phyloP scores from a whole-genome alignment of 441 rosid species.

The Erodium moschatum region DNA sequence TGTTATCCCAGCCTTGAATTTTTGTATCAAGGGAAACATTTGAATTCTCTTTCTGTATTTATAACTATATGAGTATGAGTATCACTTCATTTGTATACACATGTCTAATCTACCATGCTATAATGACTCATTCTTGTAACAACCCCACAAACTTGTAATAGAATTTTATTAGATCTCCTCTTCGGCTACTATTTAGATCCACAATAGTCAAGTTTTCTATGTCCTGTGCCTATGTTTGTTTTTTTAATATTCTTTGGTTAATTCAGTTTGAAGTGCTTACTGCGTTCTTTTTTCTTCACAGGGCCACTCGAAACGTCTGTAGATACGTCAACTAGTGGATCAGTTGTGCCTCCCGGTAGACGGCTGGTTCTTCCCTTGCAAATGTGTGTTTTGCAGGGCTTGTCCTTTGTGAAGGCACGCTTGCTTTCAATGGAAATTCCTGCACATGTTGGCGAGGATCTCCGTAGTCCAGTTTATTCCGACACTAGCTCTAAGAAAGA shows the following conservation, averaged over 20 bases:
- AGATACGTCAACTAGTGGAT: slow-evolving; percentile 38
- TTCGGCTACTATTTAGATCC: background rate
- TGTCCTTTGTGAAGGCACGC: slow-evolving; percentile 85
- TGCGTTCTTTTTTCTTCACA: slow-evolving; percentile 29
- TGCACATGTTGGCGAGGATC: slow-evolving; percentile 66
- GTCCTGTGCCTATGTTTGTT: too few relatives aligned
- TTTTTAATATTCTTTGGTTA: background rate
- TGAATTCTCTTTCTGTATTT: background rate
- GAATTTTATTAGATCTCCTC: background rate
- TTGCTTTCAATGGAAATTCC: slow-evolving; percentile 97
- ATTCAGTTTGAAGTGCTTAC: slow-evolving; percentile 12
- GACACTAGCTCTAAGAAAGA: slow-evolving; percentile 32
- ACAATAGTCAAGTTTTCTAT: background rate
- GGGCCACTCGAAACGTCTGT: slow-evolving; percentile 47
- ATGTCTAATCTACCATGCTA: background rate
- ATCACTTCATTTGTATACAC: background rate
- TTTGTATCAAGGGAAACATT: background rate
- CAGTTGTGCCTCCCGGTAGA: slow-evolving; percentile 70
- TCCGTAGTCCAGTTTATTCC: slow-evolving; percentile 31
- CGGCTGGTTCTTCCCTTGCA: slow-evolving; percentile 83
- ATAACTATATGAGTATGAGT: background rate
- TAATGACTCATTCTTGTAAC: background rate
- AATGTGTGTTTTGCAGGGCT: slow-evolving; percentile 76
- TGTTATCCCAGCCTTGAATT: slow-evolving; percentile 1
- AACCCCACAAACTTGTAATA: background rate